These are phyloP conservation scores for Calonectria pseudoturangicola DNA, from an alignment of 2,329 filamentous ascomycete species.

Conservation along the genomic window DNA sequence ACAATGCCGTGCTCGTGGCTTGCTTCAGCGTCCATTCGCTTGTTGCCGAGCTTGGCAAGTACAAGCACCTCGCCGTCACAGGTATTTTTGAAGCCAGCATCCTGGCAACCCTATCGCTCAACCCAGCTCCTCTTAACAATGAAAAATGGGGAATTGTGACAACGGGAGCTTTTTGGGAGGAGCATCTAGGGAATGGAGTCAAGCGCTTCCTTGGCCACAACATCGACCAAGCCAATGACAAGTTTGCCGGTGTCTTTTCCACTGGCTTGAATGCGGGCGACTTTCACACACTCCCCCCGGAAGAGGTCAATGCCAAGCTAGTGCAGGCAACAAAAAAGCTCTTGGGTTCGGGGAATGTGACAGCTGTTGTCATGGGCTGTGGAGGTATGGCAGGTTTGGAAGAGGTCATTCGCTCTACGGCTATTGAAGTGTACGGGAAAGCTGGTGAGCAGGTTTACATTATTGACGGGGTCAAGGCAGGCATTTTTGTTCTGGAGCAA, in stretches of 20 bases:
- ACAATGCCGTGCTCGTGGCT: conserved; percentile 89
- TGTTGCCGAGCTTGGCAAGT: conserved; percentile 73
- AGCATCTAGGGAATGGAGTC: conserved; percentile 81
- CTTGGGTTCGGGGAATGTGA: conserved; percentile 73
- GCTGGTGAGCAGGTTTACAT: conserved; percentile 77
- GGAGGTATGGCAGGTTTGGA: conserved; percentile 94
- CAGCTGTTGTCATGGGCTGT: conserved; percentile 88
- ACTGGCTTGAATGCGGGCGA: conserved; percentile 88
- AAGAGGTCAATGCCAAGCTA: conserved; percentile 79
- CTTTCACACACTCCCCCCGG: conserved; percentile 81
- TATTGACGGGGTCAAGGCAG: conserved; percentile 87
- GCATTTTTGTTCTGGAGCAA: conserved; percentile 77
- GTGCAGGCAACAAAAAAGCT: conserved; percentile 81
- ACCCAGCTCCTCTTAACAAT: conserved; percentile 47
- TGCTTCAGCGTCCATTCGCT: conserved; percentile 92
- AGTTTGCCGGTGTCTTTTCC: conserved; percentile 87
- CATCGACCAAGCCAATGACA: conserved; percentile 58
- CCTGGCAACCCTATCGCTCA: conserved; percentile 74
- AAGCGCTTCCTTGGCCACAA: conserved; percentile 75
- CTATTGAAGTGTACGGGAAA: conserved; percentile 78
- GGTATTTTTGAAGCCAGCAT: conserved; percentile 94
- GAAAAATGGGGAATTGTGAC: conserved; percentile 89
- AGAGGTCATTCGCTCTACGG: conserved; percentile 81
- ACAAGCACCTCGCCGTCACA: conserved; percentile 56
- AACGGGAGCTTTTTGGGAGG: conserved; percentile 89